Evolutionary conservation across 805 yeast genomes (phyloP).

Genomic region (Lachancea waltii): DNA sequence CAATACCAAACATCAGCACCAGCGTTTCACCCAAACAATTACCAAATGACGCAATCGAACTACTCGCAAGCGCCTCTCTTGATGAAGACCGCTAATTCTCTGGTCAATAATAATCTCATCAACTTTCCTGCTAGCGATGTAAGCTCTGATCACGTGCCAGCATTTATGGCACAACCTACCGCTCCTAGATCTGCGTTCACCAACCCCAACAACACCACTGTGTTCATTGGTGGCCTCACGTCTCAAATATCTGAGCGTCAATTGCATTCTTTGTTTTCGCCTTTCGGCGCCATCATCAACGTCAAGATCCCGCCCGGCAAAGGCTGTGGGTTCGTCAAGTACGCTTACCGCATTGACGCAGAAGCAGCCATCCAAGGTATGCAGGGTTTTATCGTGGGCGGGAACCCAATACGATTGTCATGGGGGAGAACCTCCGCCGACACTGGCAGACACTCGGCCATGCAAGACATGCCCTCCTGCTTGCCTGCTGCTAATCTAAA

Average conservation of each 20-base stretch:
- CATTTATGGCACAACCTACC: not conserved
- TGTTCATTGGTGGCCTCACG: conserved; percentile 73
- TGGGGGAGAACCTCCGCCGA: conserved; percentile 53
- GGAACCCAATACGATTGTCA: conserved; percentile 61
- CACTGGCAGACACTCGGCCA: conserved; percentile 1
- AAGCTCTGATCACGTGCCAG: not conserved
- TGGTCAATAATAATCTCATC: conserved; percentile 7
- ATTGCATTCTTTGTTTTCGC: conserved; percentile 54
- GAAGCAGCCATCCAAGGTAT: conserved; percentile 70
- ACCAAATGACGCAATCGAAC: not conserved
- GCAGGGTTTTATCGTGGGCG: conserved; percentile 77
- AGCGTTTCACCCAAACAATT: conserved; percentile 2
- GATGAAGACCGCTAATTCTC: conserved; percentile 10
- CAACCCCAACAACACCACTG: conserved; percentile 43
- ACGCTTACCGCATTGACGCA: conserved; percentile 61
- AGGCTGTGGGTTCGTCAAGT: conserved; percentile 74
- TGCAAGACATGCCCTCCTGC: conserved; percentile 6
- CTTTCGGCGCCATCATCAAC: conserved; percentile 64
- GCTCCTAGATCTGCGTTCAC: conserved; percentile 2
- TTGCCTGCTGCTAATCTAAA: not conserved
- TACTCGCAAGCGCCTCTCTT: conserved; percentile 6
- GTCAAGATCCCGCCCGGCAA: conserved; percentile 75
- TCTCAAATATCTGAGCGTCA: conserved; percentile 51
- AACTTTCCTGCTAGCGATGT: not conserved
- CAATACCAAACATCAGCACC: conserved; percentile 5